phyloP scores from a whole-genome alignment of 768 basidiomycete genomes.

The Postia placenta region DNA sequence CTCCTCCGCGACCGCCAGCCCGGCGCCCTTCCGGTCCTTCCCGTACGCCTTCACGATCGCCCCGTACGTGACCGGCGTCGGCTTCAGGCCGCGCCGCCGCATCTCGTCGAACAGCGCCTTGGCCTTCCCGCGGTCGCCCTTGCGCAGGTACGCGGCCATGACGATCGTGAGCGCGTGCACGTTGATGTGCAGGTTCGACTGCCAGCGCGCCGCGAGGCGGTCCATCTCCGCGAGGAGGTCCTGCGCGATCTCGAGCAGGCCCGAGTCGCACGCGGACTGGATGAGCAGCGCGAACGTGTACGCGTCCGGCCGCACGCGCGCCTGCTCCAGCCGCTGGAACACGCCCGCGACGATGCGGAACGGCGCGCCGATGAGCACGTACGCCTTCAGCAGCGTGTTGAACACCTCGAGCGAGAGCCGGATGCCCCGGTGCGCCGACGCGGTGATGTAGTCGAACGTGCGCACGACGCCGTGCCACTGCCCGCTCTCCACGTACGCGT shows the following conservation, averaged over 20 bases:
- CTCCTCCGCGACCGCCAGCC: conserved; percentile 54
- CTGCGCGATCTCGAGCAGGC: conserved; percentile 54
- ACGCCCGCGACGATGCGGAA: conserved; percentile 54
- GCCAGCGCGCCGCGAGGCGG: conserved; percentile 29
- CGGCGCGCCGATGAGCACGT: conserved; percentile 75
- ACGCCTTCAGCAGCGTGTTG: conserved; percentile 80
- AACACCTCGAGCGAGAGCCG: conserved; percentile 54
- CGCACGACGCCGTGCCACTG: conserved; percentile 73
- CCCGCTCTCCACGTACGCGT: conserved; percentile 75
- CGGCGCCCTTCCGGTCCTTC: conserved; percentile 39
- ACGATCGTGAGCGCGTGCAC: conserved; percentile 67
- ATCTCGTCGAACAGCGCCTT: conserved; percentile 70
- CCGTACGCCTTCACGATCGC: conserved; percentile 62
- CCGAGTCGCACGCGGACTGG: conserved; percentile 75
- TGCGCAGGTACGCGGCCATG: conserved; percentile 64
- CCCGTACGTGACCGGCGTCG: conserved; percentile 61
- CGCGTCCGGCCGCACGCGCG: conserved; percentile 49
- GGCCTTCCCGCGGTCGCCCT: conserved; percentile 46
- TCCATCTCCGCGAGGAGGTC: conserved; percentile 71
- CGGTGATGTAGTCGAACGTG: conserved; percentile 56
- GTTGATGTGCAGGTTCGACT: conserved; percentile 38
- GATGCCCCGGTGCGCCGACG: conserved; percentile 28
- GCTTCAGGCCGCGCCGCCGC: conserved; percentile 54
- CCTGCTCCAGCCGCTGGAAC: conserved; percentile 49
- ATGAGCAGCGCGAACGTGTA: conserved; percentile 71